phyloP scores from a whole-genome alignment of 208 protist genomes.

The Tritrichomonas foetus region DNA sequence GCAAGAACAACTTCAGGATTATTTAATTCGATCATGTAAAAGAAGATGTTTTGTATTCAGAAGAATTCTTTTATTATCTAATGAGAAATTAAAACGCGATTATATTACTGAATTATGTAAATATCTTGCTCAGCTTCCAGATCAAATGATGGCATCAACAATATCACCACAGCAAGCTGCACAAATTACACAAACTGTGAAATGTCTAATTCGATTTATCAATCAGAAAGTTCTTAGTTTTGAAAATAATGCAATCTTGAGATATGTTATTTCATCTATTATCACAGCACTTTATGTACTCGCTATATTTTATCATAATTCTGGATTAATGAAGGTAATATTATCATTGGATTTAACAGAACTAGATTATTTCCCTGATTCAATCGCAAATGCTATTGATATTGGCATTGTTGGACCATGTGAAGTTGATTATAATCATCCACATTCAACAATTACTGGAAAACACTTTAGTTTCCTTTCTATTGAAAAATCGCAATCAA shows the following conservation, averaged over 20 bases:
- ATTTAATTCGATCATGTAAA: not conserved
- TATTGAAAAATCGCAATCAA: not conserved
- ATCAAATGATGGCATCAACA: not conserved
- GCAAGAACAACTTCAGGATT: not conserved
- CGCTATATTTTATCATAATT: not conserved
- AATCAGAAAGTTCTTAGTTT: not conserved
- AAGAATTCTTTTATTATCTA: not conserved
- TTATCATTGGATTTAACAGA: not conserved
- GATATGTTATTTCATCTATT: not conserved
- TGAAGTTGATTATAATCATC: not conserved
- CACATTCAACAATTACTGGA: not conserved
- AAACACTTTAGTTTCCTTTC: not conserved
- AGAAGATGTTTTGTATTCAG: constrained; percentile 23
- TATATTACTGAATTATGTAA: not conserved
- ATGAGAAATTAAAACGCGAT: not conserved
- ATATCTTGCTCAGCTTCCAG: not conserved
- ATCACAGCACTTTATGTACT: not conserved
- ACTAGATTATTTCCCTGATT: not conserved
- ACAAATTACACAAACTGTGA: not conserved
- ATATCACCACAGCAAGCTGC: not conserved
- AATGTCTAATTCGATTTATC: not conserved
- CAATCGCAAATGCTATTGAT: not conserved
- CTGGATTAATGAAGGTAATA: not conserved
- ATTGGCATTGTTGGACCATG: not conserved
- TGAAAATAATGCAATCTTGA: not conserved